Conservation (phyloP, 2,329 filamentous ascomycete genomes). For the Alternaria consortialis region DNA sequence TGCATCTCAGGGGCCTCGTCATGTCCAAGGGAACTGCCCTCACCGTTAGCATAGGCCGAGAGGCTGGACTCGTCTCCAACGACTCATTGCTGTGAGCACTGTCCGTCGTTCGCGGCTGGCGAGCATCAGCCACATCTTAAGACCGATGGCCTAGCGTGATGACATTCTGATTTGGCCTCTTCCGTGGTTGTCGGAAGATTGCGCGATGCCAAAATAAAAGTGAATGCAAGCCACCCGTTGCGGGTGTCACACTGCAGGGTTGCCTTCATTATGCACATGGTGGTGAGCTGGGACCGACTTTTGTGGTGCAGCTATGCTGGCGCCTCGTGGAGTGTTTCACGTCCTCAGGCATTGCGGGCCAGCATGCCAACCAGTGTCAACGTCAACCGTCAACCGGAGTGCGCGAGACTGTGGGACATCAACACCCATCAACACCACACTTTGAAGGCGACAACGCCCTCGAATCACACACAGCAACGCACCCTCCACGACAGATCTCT, state of each 20-base stretch:
- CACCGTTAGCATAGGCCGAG: not conserved
- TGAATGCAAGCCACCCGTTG: slow-evolving; percentile 27
- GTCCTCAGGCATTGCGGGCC: not conserved
- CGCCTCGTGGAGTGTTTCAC: slow-evolving; percentile 9
- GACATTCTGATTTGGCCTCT: not conserved
- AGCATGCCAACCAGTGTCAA: not conserved
- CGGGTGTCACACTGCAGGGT: slow-evolving; percentile 9
- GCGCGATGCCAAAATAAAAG: slow-evolving; percentile 17
- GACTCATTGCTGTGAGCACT: slow-evolving; percentile 13
- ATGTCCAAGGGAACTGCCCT: slow-evolving; percentile 4
- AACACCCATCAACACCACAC: not conserved
- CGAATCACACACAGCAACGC: slow-evolving; percentile 9
- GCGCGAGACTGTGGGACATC: slow-evolving; percentile 1
- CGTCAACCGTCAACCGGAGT: not conserved
- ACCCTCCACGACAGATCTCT: not conserved
- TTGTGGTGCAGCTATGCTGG: not conserved
- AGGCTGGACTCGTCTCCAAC: slow-evolving; percentile 13
- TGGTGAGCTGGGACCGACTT: not conserved
- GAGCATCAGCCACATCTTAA: slow-evolving; percentile 5
- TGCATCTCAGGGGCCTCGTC: slow-evolving; percentile 13
- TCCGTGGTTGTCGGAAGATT: slow-evolving; percentile 2
- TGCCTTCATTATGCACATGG: slow-evolving; percentile 8
- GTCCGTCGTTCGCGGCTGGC: slow-evolving; percentile 14
- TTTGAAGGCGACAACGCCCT: not conserved
- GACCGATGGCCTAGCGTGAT: not conserved